These are phyloP conservation scores for Nasturtium officinale DNA, from an alignment of 345 rosid species.

Conservation along the genomic window DNA sequence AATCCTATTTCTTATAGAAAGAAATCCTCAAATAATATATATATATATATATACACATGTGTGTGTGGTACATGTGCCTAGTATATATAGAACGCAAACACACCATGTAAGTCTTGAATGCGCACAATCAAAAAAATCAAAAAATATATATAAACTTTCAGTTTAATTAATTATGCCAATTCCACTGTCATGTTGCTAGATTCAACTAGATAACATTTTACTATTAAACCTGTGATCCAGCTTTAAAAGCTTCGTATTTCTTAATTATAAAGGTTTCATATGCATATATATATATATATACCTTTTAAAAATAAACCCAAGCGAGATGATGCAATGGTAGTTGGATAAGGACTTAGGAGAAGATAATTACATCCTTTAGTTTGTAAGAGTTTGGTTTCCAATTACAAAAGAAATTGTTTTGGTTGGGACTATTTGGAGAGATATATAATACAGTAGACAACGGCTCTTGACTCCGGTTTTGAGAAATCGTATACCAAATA, in stretches of 20 bases:
- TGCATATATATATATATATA: neutral
- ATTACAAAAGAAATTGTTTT: neutral
- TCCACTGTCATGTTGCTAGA: conserved; percentile 8
- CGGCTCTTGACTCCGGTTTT: neutral
- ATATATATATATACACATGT: too few species aligned
- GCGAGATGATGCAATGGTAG: neutral
- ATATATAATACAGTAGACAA: neutral
- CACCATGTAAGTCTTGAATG: neutral
- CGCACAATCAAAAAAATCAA: neutral
- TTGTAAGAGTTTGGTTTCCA: neutral
- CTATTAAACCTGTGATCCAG: conserved; percentile 19
- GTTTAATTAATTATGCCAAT: neutral
- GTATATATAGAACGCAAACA: neutral
- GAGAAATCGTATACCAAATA: neutral
- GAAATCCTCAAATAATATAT: neutral
- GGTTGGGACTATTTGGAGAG: neutral
- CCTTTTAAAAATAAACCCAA: neutral
- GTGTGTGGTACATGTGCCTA: neutral
- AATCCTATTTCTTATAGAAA: neutral
- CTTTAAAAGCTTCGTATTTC: conserved; percentile 32
- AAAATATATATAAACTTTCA: too few species aligned
- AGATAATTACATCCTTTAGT: neutral
- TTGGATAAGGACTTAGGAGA: neutral
- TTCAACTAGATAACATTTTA: neutral
- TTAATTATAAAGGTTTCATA: neutral